Evolutionary conservation across 371 early-diverging fungal species (phyloP).

Genomic region (Syncephalastrum sp.): DNA sequence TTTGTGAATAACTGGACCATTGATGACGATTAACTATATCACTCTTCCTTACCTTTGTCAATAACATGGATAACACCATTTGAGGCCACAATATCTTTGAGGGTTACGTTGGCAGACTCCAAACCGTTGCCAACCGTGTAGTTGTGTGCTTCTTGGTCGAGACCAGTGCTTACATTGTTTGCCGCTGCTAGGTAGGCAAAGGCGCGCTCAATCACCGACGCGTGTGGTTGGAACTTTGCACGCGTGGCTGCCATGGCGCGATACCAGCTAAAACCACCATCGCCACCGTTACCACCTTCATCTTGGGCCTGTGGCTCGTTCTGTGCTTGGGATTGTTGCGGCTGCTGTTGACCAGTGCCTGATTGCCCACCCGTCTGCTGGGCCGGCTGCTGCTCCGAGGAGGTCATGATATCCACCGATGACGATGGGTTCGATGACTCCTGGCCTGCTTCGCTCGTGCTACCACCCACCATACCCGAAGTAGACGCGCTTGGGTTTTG

Average conservation of each 20-base stretch:
- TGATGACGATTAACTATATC: not conserved
- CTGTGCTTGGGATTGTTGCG: conserved; percentile 2
- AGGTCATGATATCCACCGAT: too few relatives aligned
- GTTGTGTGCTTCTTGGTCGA: not conserved
- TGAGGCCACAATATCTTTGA: conserved; percentile 26
- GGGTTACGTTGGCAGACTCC: conserved; percentile 17
- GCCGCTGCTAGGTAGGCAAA: too few relatives aligned
- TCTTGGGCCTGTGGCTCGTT: not conserved
- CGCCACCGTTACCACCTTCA: conserved; percentile 2
- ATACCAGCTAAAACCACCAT: not conserved
- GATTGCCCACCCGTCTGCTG: too few relatives aligned
- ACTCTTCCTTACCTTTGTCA: conserved; percentile 24
- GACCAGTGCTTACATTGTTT: conserved; percentile 4
- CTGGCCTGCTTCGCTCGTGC: not conserved
- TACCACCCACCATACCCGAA: conserved; percentile 1
- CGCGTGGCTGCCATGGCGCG: too few relatives aligned
- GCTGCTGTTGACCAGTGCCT: too few relatives aligned
- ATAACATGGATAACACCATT: conserved; percentile 41
- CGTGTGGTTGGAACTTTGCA: too few relatives aligned
- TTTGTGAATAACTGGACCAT: conserved; percentile 1
- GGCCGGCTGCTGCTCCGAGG: too few relatives aligned
- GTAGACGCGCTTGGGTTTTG: not conserved
- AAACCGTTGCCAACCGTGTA: conserved; percentile 30
- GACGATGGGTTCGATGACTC: too few relatives aligned
- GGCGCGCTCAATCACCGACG: too few relatives aligned